Base-by-base conservation (phyloP, 306 rosid genomes). In the Malus sieversii region DNA sequence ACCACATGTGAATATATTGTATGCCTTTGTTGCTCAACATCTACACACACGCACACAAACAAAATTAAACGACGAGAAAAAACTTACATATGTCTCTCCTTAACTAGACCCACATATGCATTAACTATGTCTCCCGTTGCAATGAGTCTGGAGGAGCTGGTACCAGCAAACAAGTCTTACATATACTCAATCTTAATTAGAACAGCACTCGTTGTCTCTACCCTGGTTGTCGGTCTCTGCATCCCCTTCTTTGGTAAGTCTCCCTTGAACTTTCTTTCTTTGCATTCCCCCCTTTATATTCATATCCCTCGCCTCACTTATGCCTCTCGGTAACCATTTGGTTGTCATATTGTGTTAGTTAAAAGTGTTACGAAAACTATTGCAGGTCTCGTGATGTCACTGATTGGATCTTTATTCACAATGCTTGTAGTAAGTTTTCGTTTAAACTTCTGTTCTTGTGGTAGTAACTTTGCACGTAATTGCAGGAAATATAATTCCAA, bases 51-150 rank as follows among this genome's bases (percentile, higher is more conserved):
- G 22, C 52, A 38, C 5, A 46, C 75, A 68, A 18, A 62, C 8
- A 14, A 27, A 27, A 14, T 25, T 12, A 64, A 33, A 52, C 4
- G n/a, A 16, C 11, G 0, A 22, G 20, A 48, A 48, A 48, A 15
- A 18, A 48, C 55, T 48, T 48, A 2, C 10, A 8, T 6, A 70
- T 79, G 71, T 60, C 52, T 79, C 68, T 81, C 77, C 98, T 93
- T 93, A 91, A 88, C 25, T 65, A 78, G 89, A 70, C 79, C 58
- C 83, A 93, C 98, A 61, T 93, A 85, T 92, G 99, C 99, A 22
- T 87, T 96, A 85, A 96, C 99, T 44, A 90, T 96, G 68, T 86
- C 97, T 70, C 99, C 99, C 2, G 97, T 96, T 45, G 99, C 98
- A 61, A 86, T 96, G 98, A 82, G 99, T 86, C 87, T 96, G 53